Base-by-base conservation (phyloP, 768 basidiomycete genomes). In the Pleurotus eryngii region DNA sequence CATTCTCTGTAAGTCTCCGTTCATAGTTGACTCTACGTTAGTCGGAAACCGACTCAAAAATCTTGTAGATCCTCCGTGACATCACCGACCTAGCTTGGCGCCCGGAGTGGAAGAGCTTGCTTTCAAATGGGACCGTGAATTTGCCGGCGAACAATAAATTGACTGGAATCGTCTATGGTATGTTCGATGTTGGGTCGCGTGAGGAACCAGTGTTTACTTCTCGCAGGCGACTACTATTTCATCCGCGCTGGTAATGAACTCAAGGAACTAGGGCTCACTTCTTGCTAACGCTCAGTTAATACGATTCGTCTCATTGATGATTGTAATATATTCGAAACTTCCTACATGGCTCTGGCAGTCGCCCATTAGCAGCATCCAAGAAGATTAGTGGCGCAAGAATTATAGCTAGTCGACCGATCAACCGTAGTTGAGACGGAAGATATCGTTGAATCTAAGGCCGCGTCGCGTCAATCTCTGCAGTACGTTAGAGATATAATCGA, bases 391-490 rank as follows among this genome's bases (percentile, higher is more conserved):
- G 30, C 11, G 30, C 30, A 35, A 35, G 30, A 35, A 35, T 11
- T 35, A 35, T 35, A 35, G 30, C 30, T 35, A 35, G 11, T 35
- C 30, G 30, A 35, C 30, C 30, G 30, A 35, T 35, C 30, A 76
- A 62, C 83, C 88, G 67, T 84, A 82, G 76, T 92, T 92, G 72
- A 94, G 86, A 61, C 92, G 89, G 90, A 97, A 95, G 59, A 95
- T 86, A 70, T 95, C 92, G 71, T 96, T 96, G 67, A 81, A 76
- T 56, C 91, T 92, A 61, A 35, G 8, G 30, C 30, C 30, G 30
- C 30, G 11, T 35, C 30, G 30, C 30, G 30, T 35, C 8, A 35
- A 11, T 35, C 9, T 35, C 30, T 0, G 30, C 30, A 35, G 30
- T 8, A 35, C 30, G 7, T 11, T 35, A 35, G 30, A 0, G 8